Evolutionary conservation across 169 alveolate genomes (phyloP).

Genomic region (Babesia ovata): DNA sequence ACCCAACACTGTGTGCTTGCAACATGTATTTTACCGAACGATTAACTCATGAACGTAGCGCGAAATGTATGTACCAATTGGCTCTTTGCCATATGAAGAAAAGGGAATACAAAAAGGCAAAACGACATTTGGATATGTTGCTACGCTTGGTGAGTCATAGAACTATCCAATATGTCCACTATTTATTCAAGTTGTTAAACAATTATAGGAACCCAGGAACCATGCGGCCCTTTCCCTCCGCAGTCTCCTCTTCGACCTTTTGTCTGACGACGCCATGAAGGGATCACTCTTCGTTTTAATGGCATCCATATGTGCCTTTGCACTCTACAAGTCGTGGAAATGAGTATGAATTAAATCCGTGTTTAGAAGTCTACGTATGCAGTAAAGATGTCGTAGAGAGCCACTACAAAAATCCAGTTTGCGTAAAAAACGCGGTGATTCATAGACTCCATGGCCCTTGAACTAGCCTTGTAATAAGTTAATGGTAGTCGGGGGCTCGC

Average conservation of each 20-base stretch:
- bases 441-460: conserved; percentile 74
- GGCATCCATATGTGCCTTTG: conserved; percentile 51
- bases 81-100: conserved; percentile 75
- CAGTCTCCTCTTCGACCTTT: conserved; percentile 59
- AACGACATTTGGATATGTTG: conserved; percentile 71
- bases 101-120: conserved; percentile 72
- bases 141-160: conserved; percentile 65
- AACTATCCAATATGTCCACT: neutral
- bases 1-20: too few relatives aligned
- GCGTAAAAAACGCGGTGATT: conserved; percentile 77
- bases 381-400: conserved; percentile 69
- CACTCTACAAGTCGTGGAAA: conserved; percentile 59
- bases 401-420: conserved; percentile 73
- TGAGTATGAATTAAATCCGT: neutral
- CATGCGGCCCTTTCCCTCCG: conserved; percentile 60
- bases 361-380: conserved; percentile 66
- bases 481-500: conserved; percentile 67
- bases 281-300: conserved; percentile 51
- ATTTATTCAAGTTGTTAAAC: conserved; percentile 26
- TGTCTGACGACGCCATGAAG: conserved; percentile 61
- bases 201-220: conserved; percentile 62
- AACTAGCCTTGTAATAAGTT: conserved; percentile 70
- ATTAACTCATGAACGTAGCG: conserved; percentile 21
- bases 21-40: neutral
- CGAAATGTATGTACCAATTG: conserved; percentile 74